These are phyloP conservation scores for Helminthosporium solani DNA, from an alignment of 2,329 filamentous ascomycete species.

Conservation along the genomic window DNA sequence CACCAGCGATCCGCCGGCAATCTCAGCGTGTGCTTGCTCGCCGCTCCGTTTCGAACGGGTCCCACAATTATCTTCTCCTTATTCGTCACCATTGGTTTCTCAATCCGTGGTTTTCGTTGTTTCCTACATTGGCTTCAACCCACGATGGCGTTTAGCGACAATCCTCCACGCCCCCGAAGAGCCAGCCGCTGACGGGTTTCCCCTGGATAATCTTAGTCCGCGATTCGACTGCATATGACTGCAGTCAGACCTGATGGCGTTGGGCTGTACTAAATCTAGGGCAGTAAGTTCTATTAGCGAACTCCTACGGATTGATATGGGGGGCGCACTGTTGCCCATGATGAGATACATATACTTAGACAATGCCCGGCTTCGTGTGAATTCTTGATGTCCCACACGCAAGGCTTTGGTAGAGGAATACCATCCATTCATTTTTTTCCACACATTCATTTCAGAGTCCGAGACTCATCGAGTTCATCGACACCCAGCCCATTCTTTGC, in stretches of 20 bases:
- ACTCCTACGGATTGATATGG: background rate
- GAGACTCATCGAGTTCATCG: slow-evolving; percentile 37
- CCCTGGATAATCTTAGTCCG: slow-evolving; percentile 15
- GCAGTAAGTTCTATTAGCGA: background rate
- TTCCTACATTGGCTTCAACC: slow-evolving; percentile 7
- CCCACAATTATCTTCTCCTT: slow-evolving; percentile 13
- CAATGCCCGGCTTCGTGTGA: slow-evolving; percentile 10
- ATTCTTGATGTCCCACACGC: slow-evolving; percentile 17
- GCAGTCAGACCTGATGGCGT: background rate
- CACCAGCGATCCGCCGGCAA: slow-evolving; percentile 27
- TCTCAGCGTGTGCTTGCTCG: slow-evolving; percentile 8
- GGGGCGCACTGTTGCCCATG: background rate
- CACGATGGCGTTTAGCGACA: slow-evolving; percentile 1
- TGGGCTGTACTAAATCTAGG: slow-evolving; percentile 2
- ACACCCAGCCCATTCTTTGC: slow-evolving; percentile 24
- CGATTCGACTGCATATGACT: slow-evolving; percentile 1
- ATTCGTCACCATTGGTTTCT: slow-evolving; percentile 6
- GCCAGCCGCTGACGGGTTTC: slow-evolving; percentile 9
- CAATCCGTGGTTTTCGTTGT: slow-evolving; percentile 10
- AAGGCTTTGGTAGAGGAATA: slow-evolving; percentile 37
- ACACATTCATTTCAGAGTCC: slow-evolving; percentile 36
- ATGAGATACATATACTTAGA: slow-evolving; percentile 20
- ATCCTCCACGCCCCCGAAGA: slow-evolving; percentile 1
- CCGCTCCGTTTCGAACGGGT: slow-evolving; percentile 17
- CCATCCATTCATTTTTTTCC: slow-evolving; percentile 34